Conservation (phyloP, 352 stramenopile genomes). For the Phytophthora tubulina region DNA sequence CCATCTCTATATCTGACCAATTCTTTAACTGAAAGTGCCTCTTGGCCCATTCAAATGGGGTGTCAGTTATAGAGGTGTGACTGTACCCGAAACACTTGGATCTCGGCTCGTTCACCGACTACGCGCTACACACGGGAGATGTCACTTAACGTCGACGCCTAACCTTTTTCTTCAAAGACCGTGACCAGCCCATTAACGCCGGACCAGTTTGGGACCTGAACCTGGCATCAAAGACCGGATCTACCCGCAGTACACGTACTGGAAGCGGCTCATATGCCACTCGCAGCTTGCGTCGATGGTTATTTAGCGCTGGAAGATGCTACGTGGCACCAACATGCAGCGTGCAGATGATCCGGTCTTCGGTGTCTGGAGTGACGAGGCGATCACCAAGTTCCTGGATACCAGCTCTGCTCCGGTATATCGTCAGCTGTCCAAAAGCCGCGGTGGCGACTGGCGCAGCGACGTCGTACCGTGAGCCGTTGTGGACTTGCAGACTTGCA, state of each 20-base stretch:
- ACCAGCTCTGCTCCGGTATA: slow-evolving; percentile 52
- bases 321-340: slow-evolving; percentile 45
- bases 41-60: too few species aligned
- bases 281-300: slow-evolving; percentile 77
- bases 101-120: slow-evolving; percentile 77
- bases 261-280: slow-evolving; percentile 85
- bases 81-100: slow-evolving; percentile 54
- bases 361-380: slow-evolving; percentile 61
- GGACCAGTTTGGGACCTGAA: slow-evolving; percentile 86
- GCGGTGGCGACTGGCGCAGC: slow-evolving; percentile 53
- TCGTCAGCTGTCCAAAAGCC: slow-evolving; percentile 66
- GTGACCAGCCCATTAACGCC: slow-evolving; percentile 76
- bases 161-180: slow-evolving; percentile 88
- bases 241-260: slow-evolving; percentile 80
- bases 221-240: slow-evolving; percentile 77
- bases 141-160: slow-evolving; percentile 86
- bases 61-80: too few species aligned
- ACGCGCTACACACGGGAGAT: slow-evolving; percentile 84
- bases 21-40: too few species aligned
- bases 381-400: slow-evolving; percentile 64
- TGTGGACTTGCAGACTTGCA: slow-evolving; percentile 65
- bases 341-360: slow-evolving; percentile 26
- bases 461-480: slow-evolving; percentile 63
- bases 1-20: too few species aligned
- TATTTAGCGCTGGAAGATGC: slow-evolving; percentile 79